These are phyloP conservation scores for Tylopilus rubrobrunneus DNA, from an alignment of 768 basidiomycete genomes.

Conservation along the genomic window DNA sequence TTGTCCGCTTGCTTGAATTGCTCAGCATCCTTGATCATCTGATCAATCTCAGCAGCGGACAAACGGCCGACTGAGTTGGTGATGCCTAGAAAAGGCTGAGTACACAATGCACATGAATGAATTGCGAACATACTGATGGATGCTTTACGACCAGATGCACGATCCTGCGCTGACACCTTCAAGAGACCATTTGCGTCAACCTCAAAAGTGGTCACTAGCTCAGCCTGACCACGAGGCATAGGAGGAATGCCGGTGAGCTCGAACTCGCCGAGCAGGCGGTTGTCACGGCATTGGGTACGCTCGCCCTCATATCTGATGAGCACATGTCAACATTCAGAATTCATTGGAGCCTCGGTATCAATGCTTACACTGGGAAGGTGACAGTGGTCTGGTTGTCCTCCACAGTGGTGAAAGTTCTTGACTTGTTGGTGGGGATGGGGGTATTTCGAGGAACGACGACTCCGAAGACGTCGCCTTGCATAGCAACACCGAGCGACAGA, in stretches of 20 bases:
- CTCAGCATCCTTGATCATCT: constrained; percentile 99
- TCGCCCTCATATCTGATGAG: constrained; percentile 87
- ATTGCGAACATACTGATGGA: constrained; percentile 72
- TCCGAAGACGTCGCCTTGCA: constrained; percentile 99
- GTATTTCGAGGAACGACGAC: constrained; percentile 99
- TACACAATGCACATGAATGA: neutral
- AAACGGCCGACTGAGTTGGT: constrained; percentile 99
- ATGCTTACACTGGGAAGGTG: constrained; percentile 92
- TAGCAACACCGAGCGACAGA: constrained; percentile 98
- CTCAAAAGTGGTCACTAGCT: constrained; percentile 99
- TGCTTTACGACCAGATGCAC: constrained; percentile 98
- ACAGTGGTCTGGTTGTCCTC: constrained; percentile 99
- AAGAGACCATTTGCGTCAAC: constrained; percentile 99
- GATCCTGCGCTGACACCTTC: constrained; percentile 98
- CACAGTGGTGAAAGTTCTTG: constrained; percentile 97
- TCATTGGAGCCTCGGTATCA: neutral
- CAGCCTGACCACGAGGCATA: constrained; percentile 99
- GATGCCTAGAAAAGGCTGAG: constrained; percentile 56
- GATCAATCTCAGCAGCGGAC: constrained; percentile 95
- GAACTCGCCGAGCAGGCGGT: constrained; percentile 98
- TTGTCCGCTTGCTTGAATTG: constrained; percentile 96
- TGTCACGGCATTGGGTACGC: constrained; percentile 99
- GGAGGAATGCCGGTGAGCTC: constrained; percentile 99
- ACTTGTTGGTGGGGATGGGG: constrained; percentile 99
- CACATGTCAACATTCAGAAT: constrained; percentile 6